phyloP scores from a whole-genome alignment of 306 rosid genomes.

The Sicyos baderoa region DNA sequence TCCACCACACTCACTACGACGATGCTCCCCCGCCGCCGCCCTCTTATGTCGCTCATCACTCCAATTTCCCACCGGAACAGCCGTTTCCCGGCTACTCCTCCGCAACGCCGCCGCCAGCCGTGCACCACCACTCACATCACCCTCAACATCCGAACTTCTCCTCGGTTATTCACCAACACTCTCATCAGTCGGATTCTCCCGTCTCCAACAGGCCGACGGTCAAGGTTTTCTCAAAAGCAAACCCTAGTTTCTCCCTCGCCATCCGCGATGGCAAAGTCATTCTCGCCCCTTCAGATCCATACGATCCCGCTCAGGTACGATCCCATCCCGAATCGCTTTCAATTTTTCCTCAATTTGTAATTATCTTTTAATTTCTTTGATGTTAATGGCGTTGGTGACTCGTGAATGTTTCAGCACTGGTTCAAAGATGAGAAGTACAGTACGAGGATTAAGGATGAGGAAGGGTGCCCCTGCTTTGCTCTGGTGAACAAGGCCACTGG shows the following conservation, averaged over 20 bases:
- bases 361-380: not conserved
- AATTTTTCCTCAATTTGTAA: not conserved
- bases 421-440: constrained; percentile 80
- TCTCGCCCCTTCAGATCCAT: constrained; percentile 45
- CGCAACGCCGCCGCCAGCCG: constrained; percentile 21
- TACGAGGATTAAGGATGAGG: constrained; percentile 70
- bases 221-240: constrained; percentile 43
- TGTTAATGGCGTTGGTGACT: not conserved
- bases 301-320: constrained; percentile 44
- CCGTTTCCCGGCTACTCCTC: constrained; percentile 22
- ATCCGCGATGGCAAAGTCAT: constrained; percentile 44
- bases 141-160: constrained; percentile 24
- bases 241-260: constrained; percentile 45
- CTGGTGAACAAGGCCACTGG: constrained; percentile 69
- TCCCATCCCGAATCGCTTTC: not conserved
- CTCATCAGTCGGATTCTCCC: constrained; percentile 21
- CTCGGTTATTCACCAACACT: constrained; percentile 18
- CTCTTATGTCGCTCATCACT: constrained; percentile 5
- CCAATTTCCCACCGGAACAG: constrained; percentile 14
- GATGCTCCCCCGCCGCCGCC: not conserved
- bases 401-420: constrained; percentile 56
- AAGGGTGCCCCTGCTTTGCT: constrained; percentile 65
- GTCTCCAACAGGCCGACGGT: constrained; percentile 33
- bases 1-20: no score
- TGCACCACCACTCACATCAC: constrained; percentile 28